Evolutionary conservation across 2,329 filamentous ascomycete species (phyloP), one percentile per base, ranked within the genome.

Genomic region (Penicillium brevicompactum): DNA sequence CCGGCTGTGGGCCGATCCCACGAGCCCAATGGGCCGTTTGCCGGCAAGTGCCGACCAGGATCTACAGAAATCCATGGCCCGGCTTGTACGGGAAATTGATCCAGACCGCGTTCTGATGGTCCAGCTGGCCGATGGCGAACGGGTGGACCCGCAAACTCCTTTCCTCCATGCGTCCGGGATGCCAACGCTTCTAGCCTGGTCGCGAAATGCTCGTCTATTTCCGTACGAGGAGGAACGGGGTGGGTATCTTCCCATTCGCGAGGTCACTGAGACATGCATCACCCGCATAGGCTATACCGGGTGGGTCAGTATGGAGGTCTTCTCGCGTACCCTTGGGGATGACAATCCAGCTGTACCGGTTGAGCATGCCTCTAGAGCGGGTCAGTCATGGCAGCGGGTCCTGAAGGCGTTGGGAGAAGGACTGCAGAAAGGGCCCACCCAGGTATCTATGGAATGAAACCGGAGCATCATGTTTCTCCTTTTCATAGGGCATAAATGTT

Each of bases 61-160:
- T 0, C 78, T 88, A 1, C 68, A 70, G 10, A 72, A 76, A 1
- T 87, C 85, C 1, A 73, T 90, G 51, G 70, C 76, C 32, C 75
- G 81, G 8, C 74, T 91, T 8, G 71, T 85, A 0, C 63, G 74
- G 2, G 76, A 76, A 0, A 74, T 91, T 10, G 82, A 89, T 57
- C 78, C 82, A 2, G 70, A 75, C 45, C 89, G 87, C 69, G 79
- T 92, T 0, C 88, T 91, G 65, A 89, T 89, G 65, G 79, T 92
- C 1, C 90, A 92, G 66, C 80, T 92, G 11, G 89, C 89, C 8
- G 89, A 92, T 64, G 90, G 85, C 2, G 87, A 90, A 68, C 78
- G 80, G 9, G 78, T 91, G 2, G 66, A 72, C 0, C 64, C 74
- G 13, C 86, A 87, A 0, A 70, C 91, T 7, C 60, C 78, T 2